A percentile compares a stretch with the other conserved stretches of the same genome.
Evolutionary conservation across 2,329 filamentous ascomycete genomes (phyloP).

Genomic region (Allantophomopsis cytisporea): DNA sequence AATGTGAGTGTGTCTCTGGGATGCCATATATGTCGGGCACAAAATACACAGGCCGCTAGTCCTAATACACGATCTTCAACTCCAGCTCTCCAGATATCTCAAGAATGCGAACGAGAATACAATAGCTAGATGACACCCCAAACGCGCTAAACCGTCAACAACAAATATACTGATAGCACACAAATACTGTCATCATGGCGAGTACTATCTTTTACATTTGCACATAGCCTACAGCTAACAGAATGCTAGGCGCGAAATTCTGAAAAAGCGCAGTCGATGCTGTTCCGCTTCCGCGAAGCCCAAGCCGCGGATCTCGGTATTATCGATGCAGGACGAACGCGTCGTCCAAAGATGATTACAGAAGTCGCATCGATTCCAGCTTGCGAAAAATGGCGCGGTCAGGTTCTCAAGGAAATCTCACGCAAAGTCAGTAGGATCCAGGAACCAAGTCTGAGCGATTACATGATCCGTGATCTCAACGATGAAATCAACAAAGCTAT

Average conservation of each 20-base stretch:
- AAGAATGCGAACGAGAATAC: too few relatives aligned
- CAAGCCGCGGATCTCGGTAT: slow-evolving; percentile 94
- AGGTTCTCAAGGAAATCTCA: slow-evolving; percentile 92
- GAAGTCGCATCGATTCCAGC: slow-evolving; percentile 70
- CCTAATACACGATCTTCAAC: slow-evolving; percentile 1
- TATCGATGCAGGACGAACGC: slow-evolving; percentile 80
- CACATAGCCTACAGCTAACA: too few relatives aligned
- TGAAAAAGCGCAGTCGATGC: slow-evolving; percentile 99
- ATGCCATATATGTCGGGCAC: too few relatives aligned
- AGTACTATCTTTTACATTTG: too few relatives aligned
- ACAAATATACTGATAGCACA: too few relatives aligned
- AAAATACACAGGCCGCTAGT: neutral
- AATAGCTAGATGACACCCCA: too few relatives aligned
- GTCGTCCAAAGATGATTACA: slow-evolving; percentile 83
- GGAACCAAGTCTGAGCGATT: slow-evolving; percentile 81
- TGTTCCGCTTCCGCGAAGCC: slow-evolving; percentile 97
- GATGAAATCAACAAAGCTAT: slow-evolving; percentile 99
- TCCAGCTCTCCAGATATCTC: neutral
- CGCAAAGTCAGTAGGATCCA: slow-evolving; percentile 96
- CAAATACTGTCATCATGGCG: too few relatives aligned
- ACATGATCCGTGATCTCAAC: slow-evolving; percentile 93
- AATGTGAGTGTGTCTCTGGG: too few relatives aligned
- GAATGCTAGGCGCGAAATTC: slow-evolving; percentile 71
- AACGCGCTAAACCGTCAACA: too few relatives aligned
- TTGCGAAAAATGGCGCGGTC: slow-evolving; percentile 96